phyloP scores from a whole-genome alignment of 257 asterid species.

The Solanum virginianum region DNA sequence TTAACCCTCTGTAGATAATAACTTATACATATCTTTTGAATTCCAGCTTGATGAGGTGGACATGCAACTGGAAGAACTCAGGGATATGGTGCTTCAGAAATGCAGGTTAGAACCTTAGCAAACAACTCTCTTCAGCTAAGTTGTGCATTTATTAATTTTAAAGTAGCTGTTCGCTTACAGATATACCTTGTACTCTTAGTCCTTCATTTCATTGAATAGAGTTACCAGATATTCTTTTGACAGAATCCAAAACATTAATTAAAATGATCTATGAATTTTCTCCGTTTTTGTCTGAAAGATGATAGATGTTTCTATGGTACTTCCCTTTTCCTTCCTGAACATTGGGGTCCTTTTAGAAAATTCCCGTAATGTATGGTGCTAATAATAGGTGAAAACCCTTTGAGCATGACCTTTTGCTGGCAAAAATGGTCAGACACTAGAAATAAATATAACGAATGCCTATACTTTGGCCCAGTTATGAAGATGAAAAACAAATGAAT shows the following conservation, averaged over 20 bases:
- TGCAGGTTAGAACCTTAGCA: conserved; percentile 56
- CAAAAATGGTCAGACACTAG: neutral
- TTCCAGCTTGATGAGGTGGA: conserved; percentile 63
- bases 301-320: neutral
- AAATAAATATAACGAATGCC: neutral
- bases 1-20: neutral
- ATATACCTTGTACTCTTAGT: neutral
- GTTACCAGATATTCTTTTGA: neutral
- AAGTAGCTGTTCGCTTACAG: neutral
- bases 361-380: neutral
- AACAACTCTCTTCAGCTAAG: neutral
- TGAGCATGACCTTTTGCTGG: neutral
- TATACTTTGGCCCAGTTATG: neutral
- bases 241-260: neutral
- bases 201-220: neutral
- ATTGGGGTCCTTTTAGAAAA: neutral
- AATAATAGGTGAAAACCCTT: neutral
- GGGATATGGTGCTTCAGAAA: conserved; percentile 52
- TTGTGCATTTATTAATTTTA: neutral
- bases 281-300: neutral
- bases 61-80: conserved; percentile 49
- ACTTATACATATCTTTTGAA: conserved; percentile 6
- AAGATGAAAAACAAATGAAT: neutral
- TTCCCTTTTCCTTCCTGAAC: neutral
- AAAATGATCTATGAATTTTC: neutral